These are phyloP conservation scores for Diaporthe destruens DNA, from an alignment of 2,329 filamentous ascomycete species.

Conservation along the genomic window DNA sequence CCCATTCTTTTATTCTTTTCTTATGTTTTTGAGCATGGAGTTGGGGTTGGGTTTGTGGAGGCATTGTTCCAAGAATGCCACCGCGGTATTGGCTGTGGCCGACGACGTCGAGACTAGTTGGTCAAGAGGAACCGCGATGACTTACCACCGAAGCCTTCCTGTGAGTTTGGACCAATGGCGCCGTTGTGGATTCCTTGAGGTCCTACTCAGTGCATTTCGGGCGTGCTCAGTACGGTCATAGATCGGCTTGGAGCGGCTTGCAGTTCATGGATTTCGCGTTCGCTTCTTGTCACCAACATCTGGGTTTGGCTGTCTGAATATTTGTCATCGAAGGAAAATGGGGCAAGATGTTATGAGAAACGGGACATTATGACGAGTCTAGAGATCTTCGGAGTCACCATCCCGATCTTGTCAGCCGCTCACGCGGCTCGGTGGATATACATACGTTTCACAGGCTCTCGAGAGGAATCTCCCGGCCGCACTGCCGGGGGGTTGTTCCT, in stretches of 20 bases:
- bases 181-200: neutral
- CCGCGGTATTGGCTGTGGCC: neutral
- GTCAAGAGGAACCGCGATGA: neutral
- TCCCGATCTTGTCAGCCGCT: slow-evolving; percentile 34
- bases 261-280: slow-evolving; percentile 23
- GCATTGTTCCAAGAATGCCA: neutral
- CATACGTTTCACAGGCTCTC: slow-evolving; percentile 36
- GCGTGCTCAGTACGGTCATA: slow-evolving; percentile 20
- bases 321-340: slow-evolving; percentile 23
- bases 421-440: slow-evolving; percentile 38
- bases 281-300: slow-evolving; percentile 31
- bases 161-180: neutral
- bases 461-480: neutral
- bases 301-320: slow-evolving; percentile 26
- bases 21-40: slow-evolving; percentile 44
- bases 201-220: neutral
- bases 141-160: neutral
- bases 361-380: slow-evolving; percentile 33
- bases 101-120: neutral
- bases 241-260: slow-evolving; percentile 28
- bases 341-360: slow-evolving; percentile 34
- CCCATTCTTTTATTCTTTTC: slow-evolving; percentile 27
- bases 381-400: slow-evolving; percentile 38
- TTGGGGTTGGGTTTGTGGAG: slow-evolving; percentile 38
- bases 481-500: neutral